Percentiles rank a stretch among this genome's conserved stretches.
Conservation (phyloP, 305 asterid species). For the Andrographis paniculata region DNA sequence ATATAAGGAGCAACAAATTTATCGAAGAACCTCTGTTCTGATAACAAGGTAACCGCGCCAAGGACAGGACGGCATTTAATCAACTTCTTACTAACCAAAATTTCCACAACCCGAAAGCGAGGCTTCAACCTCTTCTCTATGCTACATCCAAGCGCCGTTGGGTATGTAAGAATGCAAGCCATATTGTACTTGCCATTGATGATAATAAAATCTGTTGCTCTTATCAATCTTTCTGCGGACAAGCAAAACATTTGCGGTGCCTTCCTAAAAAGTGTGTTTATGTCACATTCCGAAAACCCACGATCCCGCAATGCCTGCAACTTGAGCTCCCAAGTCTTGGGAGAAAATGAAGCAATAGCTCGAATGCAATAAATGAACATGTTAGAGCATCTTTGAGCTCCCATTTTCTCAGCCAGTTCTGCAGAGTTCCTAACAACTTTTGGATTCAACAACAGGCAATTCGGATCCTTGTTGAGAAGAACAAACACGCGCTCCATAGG, state of each 20-base stretch:
- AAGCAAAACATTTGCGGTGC: conserved; percentile 5
- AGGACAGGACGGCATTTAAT: too few species aligned
- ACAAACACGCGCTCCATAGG: conserved; percentile 13
- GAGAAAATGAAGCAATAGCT: conserved; percentile 12
- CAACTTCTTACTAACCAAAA: conserved; percentile 17
- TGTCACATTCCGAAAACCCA: conserved; percentile 15
- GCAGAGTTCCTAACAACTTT: conserved; percentile 20
- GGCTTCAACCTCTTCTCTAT: conserved; percentile 28
- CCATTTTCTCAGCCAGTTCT: conserved; percentile 22
- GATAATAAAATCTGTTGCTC: conserved; percentile 18
- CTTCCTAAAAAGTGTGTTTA: conserved; percentile 4
- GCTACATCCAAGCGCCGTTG: conserved; percentile 25
- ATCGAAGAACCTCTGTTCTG: too few species aligned
- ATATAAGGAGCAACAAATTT: too few species aligned
- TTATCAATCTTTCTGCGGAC: conserved; percentile 16
- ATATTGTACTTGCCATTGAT: conserved; percentile 18
- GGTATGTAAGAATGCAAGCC: conserved; percentile 15
- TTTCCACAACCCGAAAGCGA: conserved; percentile 18
- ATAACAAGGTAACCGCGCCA: too few species aligned
- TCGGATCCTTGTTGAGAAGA: conserved; percentile 14
- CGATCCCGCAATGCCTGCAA: conserved; percentile 10
- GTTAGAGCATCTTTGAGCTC: conserved; percentile 16
- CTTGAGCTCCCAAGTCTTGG: conserved; percentile 23
- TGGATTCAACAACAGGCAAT: conserved; percentile 20
- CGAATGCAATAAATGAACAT: conserved; percentile 22